Evolutionary conservation across 2,329 filamentous ascomycete species (phyloP), one percentile per base, ranked within the genome.

Genomic region (Penicillium sp.): DNA sequence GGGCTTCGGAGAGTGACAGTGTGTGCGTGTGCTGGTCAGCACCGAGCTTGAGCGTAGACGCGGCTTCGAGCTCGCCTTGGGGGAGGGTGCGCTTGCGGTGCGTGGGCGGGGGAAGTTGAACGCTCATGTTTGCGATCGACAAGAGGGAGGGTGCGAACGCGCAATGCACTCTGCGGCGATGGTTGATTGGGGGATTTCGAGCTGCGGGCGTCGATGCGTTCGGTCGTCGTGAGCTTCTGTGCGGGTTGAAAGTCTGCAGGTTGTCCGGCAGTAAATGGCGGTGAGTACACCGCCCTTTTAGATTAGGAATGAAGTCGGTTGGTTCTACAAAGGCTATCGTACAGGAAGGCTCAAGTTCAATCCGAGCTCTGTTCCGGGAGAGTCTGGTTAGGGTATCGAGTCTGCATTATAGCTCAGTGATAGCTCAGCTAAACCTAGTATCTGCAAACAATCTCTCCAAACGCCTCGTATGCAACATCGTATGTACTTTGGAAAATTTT

Each of bases 1-100:
- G 85, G 2, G 94, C 92, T 76, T 97, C 94, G 31, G 90, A 95
- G 48, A 96, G 83, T 42, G 92, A 96, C 57, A 99, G 81, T 6
- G 92, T 93, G 70, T 94, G 90, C 61, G 95, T 91, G 67, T 93
- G 81, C 65, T 95, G 85, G 75, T 97, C 96, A 70, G 96, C 93
- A 75, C 94, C 94, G 10, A 99, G 87, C 71, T 87, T 89, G 59
- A 97, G 85, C 50, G 85, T 85, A 7, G 84, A 79, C 45, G 87
- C 85, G 23, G 93, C 92, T 77, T 96, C 91, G 74, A 97, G 93
- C 71, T 96, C 92, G 69, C 70, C 70, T 54, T 75, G 73, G 1
- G 73, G 73, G 21, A 72, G 60, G 34, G 66, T 63, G 61, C 73
- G 73, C 57, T 74, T 72, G 67, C 73, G 73, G 53, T 74, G 70